Conservation (phyloP, 78 protist species). For the Dictyostelium purpureum region DNA sequence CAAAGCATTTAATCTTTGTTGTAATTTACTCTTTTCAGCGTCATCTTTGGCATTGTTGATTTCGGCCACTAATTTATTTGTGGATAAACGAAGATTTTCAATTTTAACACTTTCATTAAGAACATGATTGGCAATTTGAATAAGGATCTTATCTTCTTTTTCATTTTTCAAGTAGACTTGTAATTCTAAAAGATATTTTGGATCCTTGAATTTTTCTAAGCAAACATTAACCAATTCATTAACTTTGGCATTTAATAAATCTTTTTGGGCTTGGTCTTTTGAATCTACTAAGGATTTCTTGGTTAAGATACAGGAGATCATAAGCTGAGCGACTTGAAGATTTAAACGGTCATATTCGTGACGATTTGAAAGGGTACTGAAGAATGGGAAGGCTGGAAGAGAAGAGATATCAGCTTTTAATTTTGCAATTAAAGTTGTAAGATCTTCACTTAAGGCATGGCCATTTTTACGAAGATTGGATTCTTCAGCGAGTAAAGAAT, state of each 20-base stretch:
- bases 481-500: conserved; percentile 1
- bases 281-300: conserved; percentile 30
- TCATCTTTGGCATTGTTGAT: neutral
- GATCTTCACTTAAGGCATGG: neutral
- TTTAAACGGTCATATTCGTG: conserved; percentile 57
- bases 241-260: conserved; percentile 21
- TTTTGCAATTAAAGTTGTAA: neutral
- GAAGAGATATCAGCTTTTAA: neutral
- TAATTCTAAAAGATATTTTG: conserved; percentile 48
- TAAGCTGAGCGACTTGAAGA: conserved; percentile 30
- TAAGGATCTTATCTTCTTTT: conserved; percentile 41
- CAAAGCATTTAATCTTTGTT: neutral
- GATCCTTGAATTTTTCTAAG: conserved; percentile 69
- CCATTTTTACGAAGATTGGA: conserved; percentile 19
- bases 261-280: neutral
- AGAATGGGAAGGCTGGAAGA: conserved; percentile 64
- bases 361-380: conserved; percentile 5
- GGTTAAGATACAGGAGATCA: conserved; percentile 45
- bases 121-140: conserved; percentile 22
- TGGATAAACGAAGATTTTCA: neutral
- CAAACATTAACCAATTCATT: conserved; percentile 13
- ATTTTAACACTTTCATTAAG: conserved; percentile 47
- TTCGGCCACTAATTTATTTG: neutral
- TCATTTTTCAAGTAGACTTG: conserved; percentile 16
- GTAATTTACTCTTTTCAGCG: neutral